Evolutionary conservation across 352 stramenopile species (phyloP).

Genomic region (Phytophthora sansomeana): DNA sequence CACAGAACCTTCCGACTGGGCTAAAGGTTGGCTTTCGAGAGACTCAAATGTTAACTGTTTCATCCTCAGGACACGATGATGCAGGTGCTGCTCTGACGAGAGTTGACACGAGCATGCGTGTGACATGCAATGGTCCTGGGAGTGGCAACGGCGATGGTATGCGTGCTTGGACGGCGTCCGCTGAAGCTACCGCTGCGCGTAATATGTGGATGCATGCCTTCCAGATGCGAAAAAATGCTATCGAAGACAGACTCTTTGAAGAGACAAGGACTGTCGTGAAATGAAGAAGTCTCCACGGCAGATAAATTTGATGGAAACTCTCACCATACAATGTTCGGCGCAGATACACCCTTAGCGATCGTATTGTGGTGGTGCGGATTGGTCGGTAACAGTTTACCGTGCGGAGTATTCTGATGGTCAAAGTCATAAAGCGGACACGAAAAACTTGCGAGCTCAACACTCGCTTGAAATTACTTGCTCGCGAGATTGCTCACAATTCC

Average conservation of each 20-base stretch:
- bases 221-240: conserved; percentile 16
- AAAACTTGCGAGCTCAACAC: no score
- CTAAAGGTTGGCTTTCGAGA: conserved; percentile 21
- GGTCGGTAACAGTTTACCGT: no score
- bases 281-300: no score
- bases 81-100: background rate
- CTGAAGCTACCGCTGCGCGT: conserved; percentile 1
- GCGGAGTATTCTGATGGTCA: no score
- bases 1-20: conserved; percentile 1
- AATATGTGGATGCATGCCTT: conserved; percentile 21
- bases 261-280: conserved; percentile 8
- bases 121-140: conserved; percentile 16
- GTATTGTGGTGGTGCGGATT: no score
- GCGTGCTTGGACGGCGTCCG: conserved; percentile 17
- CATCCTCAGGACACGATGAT: background rate
- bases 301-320: no score
- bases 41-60: conserved; percentile 27
- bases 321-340: no score
- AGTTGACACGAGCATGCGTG: conserved; percentile 9
- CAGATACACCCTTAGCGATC: no score
- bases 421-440: no score
- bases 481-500: no score
- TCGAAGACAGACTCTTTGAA: conserved; percentile 32
- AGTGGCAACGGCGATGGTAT: conserved; percentile 13
- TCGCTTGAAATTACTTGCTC: no score